Evolutionary conservation across 1,284 basidiomycete genomes (phyloP).

Genomic region (Sanghuangporus weigelae): DNA sequence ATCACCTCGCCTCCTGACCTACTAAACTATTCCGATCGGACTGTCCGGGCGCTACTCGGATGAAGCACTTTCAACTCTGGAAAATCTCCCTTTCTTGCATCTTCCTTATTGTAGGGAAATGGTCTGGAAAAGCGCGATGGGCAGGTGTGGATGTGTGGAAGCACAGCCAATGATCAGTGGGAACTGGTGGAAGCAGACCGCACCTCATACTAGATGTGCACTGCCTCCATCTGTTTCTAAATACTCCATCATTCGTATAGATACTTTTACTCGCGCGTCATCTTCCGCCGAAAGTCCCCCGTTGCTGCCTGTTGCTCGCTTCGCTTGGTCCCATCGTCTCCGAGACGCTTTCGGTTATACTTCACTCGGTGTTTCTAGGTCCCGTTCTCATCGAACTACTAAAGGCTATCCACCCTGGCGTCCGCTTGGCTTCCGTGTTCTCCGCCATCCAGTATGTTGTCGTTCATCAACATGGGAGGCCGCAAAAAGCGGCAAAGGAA

Average conservation of each 20-base stretch:
- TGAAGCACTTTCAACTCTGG: background rate
- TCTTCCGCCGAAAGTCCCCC: background rate
- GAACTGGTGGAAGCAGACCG: background rate
- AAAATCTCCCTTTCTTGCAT: background rate
- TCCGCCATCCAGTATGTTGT: constrained; percentile 13
- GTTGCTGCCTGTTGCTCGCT: background rate
- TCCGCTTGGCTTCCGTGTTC: constrained; percentile 8
- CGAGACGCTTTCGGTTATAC: background rate
- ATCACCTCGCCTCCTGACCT: background rate
- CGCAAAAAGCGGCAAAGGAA: constrained; percentile 13
- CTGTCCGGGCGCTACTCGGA: too few species aligned
- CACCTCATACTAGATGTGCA: background rate
- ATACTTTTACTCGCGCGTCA: background rate
- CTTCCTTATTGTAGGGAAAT: background rate
- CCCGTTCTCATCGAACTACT: background rate
- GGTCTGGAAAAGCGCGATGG: background rate
- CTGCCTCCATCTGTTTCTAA: background rate
- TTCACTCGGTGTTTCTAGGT: background rate
- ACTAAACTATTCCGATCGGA: background rate
- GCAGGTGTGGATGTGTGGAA: background rate
- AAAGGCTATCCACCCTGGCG: constrained; percentile 5
- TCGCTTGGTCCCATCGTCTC: background rate
- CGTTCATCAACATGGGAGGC: constrained; percentile 18
- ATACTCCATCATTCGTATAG: background rate
- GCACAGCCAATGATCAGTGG: background rate